phyloP scores from a whole-genome alignment of 192 early-diverging fungal genomes.

The Fimicolochytrium jonesii region DNA sequence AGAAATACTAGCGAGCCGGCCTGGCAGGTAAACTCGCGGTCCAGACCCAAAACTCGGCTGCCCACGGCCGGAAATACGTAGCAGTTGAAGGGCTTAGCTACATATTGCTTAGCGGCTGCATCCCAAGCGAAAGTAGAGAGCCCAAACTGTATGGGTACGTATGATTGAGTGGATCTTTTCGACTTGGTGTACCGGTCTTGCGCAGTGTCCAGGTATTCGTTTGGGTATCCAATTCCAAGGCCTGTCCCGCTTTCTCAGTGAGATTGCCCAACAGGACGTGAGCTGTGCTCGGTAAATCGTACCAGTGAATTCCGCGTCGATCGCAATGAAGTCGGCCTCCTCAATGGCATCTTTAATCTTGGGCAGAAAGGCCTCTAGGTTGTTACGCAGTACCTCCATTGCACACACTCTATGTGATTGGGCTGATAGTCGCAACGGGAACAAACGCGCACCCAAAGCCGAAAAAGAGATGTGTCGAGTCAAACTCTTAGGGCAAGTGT shows the following conservation, averaged over 20 bases:
- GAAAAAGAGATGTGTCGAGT: no score
- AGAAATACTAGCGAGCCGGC: slow-evolving; percentile 71
- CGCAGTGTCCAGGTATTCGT: slow-evolving; percentile 45
- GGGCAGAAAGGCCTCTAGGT: slow-evolving; percentile 60
- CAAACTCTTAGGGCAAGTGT: no score
- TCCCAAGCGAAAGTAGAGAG: slow-evolving; percentile 77
- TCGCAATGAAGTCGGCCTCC: slow-evolving; percentile 66
- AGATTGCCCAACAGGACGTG: no score
- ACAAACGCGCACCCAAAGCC: no score
- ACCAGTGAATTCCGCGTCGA: slow-evolving; percentile 86
- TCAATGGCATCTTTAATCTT: slow-evolving; percentile 59
- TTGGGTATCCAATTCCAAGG: slow-evolving; percentile 26
- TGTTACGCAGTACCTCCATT: slow-evolving; percentile 67
- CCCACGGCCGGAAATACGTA: slow-evolving; percentile 72
- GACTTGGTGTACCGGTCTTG: slow-evolving; percentile 58
- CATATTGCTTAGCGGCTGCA: slow-evolving; percentile 49
- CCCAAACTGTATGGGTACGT: slow-evolving; percentile 74
- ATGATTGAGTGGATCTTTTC: slow-evolving; percentile 42
- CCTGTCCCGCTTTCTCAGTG: slow-evolving; percentile 5
- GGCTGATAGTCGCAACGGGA: no score
- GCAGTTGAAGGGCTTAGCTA: slow-evolving; percentile 82
- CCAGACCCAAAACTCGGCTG: slow-evolving; percentile 41
- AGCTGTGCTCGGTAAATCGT: no score
- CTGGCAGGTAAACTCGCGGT: slow-evolving; percentile 50
- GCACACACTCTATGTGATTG: no score